Base-by-base conservation (phyloP, 352 stramenopile genomes). In the Aphanomyces euteiches region DNA sequence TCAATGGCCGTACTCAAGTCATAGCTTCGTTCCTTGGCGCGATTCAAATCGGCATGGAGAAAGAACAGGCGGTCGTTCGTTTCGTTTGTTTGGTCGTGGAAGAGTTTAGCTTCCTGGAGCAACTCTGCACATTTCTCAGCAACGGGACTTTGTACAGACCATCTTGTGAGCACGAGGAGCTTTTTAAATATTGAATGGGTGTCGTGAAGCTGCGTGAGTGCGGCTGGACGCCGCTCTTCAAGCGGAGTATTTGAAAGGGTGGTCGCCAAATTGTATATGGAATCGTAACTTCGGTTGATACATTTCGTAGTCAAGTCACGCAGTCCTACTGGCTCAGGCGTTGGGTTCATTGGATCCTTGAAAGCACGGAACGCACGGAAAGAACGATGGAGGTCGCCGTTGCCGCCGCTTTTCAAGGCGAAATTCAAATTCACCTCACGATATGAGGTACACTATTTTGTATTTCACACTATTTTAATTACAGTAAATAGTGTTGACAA, bases 21-120 rank as follows among this genome's bases (percentile, higher is more conserved):
- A 59, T 95, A 95, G 13, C 77, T 78, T 0, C 87, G 81, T 63
- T 95, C 85, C 67, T 91, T 92, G 19, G 85, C 87, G 41, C 85
- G 87, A 60, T 92, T 79, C 40, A 94, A 72, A 71, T 94, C 84
- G 19, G 82, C 81, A 69, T 94, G 87, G 78, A 94, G 84, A 78
- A 92, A 92, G 72, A 92, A 94, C 10, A 94, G 73, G 7, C 87
- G 82, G 59, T 94, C 87, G 48, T 92, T 92, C 19, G 83, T 90
- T 74, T 94, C 87, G 71, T 92, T 92, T 53, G 81, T 74, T 45
- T 92, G 85, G 73, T 92, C 90, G 47, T 78, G 79, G 72, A 85
- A 94, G 41, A 53, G 72, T 47, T 90, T 75, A 5, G 83, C 79
- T 56, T 89, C 79, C 47, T 79, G 63, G 38, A 92, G 75, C 40